Conservation (phyloP, 2,329 filamentous ascomycete genomes). For the Ascosphaera acerosa region DNA sequence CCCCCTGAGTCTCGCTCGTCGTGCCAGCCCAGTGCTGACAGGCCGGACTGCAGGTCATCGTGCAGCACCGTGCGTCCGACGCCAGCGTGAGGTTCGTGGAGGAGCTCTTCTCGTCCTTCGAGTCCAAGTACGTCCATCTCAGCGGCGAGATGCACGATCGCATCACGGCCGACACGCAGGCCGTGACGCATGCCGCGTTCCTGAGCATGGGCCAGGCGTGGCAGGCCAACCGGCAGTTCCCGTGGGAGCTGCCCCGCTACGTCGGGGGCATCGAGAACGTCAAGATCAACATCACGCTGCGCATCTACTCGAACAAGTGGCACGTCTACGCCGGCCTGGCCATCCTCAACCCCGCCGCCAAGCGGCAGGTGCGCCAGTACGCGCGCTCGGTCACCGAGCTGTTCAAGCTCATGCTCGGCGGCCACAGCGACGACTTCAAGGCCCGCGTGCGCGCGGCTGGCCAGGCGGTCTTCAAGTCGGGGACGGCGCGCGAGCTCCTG, state of each 20-base stretch:
- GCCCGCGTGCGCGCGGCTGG: conserved; percentile 57
- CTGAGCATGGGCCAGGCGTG: conserved; percentile 94
- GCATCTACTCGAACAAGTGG: conserved; percentile 98
- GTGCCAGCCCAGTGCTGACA: background rate
- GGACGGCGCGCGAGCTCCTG: conserved; percentile 36
- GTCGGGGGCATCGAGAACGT: conserved; percentile 96
- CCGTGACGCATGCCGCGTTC: conserved; percentile 92
- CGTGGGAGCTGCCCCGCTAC: conserved; percentile 91
- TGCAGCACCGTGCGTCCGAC: conserved; percentile 71
- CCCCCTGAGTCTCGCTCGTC: background rate
- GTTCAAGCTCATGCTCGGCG: conserved; percentile 90
- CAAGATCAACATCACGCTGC: conserved; percentile 93
- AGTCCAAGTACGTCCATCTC: conserved; percentile 68
- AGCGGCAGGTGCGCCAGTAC: conserved; percentile 83
- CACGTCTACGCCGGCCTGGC: conserved; percentile 95
- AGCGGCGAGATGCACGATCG: conserved; percentile 74
- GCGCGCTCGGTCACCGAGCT: conserved; percentile 76
- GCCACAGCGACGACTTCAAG: conserved; percentile 48
- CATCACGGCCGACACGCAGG: conserved; percentile 95
- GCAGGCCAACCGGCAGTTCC: conserved; percentile 86
- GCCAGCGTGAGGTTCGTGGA: conserved; percentile 56
- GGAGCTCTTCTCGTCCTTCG: conserved; percentile 53
- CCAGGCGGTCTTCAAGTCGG: conserved; percentile 36
- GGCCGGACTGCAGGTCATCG: conserved; percentile 33
- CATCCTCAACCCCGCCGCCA: conserved; percentile 83